These are phyloP conservation scores for Ilex aquifolium DNA, from an alignment of 257 asterid species.

Conservation along the genomic window DNA sequence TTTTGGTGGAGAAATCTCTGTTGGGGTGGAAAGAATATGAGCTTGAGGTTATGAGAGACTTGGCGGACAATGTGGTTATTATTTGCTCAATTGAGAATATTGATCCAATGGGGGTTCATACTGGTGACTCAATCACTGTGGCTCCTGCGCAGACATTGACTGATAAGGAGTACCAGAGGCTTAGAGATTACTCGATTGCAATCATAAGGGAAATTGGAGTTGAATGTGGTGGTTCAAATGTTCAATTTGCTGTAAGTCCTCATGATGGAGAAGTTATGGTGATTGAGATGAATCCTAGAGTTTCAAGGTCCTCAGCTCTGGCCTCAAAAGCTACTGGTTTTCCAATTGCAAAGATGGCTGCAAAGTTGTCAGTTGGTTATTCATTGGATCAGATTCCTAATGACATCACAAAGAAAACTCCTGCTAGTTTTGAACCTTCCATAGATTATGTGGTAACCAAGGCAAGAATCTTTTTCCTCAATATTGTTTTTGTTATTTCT, in stretches of 20 bases:
- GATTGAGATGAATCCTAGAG: slow-evolving; percentile 98
- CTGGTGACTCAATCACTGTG: slow-evolving; percentile 96
- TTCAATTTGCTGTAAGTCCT: slow-evolving; percentile 93
- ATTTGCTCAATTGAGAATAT: slow-evolving; percentile 97
- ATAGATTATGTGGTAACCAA: slow-evolving; percentile 95
- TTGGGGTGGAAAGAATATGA: slow-evolving; percentile 99
- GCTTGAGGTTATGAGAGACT: slow-evolving; percentile 96
- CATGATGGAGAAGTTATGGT: slow-evolving; percentile 97
- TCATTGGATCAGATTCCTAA: slow-evolving; percentile 95
- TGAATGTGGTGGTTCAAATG: slow-evolving; percentile 97
- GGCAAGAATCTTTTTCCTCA: slow-evolving; percentile 32
- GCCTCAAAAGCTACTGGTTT: slow-evolving; percentile 99
- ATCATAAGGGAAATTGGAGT: slow-evolving; percentile 98
- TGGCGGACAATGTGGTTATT: slow-evolving; percentile 98
- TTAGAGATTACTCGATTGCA: slow-evolving; percentile 94
- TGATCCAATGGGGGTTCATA: slow-evolving; percentile 97
- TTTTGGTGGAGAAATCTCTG: slow-evolving; percentile 90
- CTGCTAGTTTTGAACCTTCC: slow-evolving; percentile 99
- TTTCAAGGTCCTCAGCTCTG: slow-evolving; percentile 91
- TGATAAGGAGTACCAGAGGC: slow-evolving; percentile 89
- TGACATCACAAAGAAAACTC: slow-evolving; percentile 94
- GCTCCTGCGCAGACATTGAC: slow-evolving; percentile 99
- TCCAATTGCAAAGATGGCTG: slow-evolving; percentile 99
- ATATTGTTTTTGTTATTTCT: slow-evolving; percentile 1
- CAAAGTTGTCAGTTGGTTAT: slow-evolving; percentile 92